These are phyloP conservation scores for Juncus inflexus DNA, from an alignment of 176 grass and related monocot species.

Conservation along the genomic window DNA sequence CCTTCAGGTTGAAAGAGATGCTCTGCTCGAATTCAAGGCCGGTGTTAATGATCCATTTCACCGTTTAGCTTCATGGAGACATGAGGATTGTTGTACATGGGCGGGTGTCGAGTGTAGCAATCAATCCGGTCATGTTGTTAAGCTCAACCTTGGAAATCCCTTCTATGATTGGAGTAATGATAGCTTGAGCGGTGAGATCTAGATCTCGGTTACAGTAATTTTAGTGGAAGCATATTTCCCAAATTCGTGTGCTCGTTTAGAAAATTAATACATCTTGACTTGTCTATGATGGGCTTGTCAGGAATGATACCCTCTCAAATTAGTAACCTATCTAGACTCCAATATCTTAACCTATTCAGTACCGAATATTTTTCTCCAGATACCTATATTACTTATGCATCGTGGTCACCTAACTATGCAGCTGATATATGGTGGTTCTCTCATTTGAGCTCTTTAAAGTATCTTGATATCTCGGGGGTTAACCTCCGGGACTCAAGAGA, in stretches of 20 bases:
- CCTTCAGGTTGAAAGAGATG: too few relatives aligned
- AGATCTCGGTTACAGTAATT: too few relatives aligned
- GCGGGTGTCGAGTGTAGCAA: too few relatives aligned
- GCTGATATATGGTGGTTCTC: background rate
- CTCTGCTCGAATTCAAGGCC: too few relatives aligned
- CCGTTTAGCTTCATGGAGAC: too few relatives aligned
- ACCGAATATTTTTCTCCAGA: background rate
- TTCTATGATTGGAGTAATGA: too few relatives aligned
- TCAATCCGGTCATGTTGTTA: too few relatives aligned
- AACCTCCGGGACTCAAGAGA: constrained; percentile 2
- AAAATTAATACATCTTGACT: constrained; percentile 22
- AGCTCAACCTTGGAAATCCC: too few relatives aligned
- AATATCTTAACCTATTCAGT: constrained; percentile 13
- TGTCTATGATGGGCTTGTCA: background rate
- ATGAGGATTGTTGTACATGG: too few relatives aligned
- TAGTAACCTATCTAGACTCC: constrained; percentile 20
- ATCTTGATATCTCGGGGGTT: constrained; percentile 9
- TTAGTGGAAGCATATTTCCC: background rate
- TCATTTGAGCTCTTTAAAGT: constrained; percentile 4
- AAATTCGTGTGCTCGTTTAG: constrained; percentile 11
- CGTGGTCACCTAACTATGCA: background rate
- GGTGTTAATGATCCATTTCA: too few relatives aligned
- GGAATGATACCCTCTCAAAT: background rate
- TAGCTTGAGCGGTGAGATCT: too few relatives aligned
- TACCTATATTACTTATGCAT: background rate